Evolutionary conservation across 2,329 filamentous ascomycete species (phyloP), one percentile per base, ranked within the genome.

Genomic region (Zasmidium angulare): DNA sequence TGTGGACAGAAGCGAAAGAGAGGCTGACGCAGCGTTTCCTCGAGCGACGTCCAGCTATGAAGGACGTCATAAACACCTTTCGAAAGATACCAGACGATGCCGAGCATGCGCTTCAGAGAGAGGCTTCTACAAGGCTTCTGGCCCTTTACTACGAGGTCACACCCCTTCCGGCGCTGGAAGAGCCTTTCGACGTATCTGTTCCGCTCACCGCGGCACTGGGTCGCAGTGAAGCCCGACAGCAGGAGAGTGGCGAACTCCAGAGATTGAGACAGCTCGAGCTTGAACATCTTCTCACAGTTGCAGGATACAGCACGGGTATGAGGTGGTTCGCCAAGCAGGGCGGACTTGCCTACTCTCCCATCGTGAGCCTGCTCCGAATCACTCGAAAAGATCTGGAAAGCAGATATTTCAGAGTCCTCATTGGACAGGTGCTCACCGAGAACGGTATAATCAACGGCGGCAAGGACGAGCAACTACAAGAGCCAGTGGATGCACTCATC

Each of bases 181-280:
- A 92, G 66, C 95, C 89, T 65, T 95, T 97, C 69, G 95, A 98
- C 70, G 88, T 96, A 2, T 95, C 93, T 0, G 79, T 89, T 0
- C 82, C 89, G 20, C 81, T 99, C 17, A 86, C 88, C 7, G 84
- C 86, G 59, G 83, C 87, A 1, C 78, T 98, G 49, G 80, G 83
- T 57, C 81, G 67, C n/a, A 59, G 52, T 29, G 63, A 62, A 23
- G 31, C 49, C 2, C 65, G 64, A 10, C 64, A 66, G 9, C 62
- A 68, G 12, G 74, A 81, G 14, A 77, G 81, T 17, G 75, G 79
- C 9, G 2, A 79, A 82, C 46, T 49, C 29, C 29, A 51, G 59
- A 40, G 24, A 31, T 19, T 52, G 24, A 26, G 26, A 50, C 62
- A 84, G 50, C 78, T 93, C 50, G 90, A 96, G 74, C 78, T 97